These are phyloP conservation scores for Miscanthus lutarioriparius DNA, from an alignment of 176 grass and related monocot genomes.

Conservation along the genomic window DNA sequence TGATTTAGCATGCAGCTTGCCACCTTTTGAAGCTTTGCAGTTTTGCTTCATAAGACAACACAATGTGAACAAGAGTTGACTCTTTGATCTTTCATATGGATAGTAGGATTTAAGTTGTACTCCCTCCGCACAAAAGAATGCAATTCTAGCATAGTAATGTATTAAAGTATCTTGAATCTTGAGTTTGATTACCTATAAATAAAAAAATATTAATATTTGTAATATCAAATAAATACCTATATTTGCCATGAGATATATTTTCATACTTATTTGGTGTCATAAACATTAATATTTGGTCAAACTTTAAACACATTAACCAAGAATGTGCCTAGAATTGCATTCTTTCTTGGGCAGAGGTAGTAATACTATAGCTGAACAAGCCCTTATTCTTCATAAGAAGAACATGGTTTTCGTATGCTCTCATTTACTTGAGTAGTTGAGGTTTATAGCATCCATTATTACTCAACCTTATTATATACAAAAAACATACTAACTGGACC, in stretches of 20 bases:
- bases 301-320: no score
- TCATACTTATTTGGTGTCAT: no score
- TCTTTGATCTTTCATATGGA: not conserved
- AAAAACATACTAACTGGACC: conserved; percentile 6
- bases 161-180: no score
- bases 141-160: no score
- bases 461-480: conserved; percentile 2
- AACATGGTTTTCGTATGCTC: not conserved
- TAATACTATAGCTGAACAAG: not conserved
- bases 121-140: no score
- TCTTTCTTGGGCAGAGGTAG: no score
- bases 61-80: not conserved
- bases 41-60: conserved; percentile 1
- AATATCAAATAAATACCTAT: no score
- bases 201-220: no score
- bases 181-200: no score
- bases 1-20: not conserved
- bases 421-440: not conserved
- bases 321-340: no score
- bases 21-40: conserved; percentile 1
- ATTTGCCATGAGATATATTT: no score
- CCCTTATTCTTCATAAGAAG: not conserved
- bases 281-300: no score
- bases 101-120: conserved; percentile 13
- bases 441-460: conserved; percentile 16